Evolutionary conservation across 495 filamentous ascomycete genomes (phyloP).

Genomic region (Aspergillus funiculosus): DNA sequence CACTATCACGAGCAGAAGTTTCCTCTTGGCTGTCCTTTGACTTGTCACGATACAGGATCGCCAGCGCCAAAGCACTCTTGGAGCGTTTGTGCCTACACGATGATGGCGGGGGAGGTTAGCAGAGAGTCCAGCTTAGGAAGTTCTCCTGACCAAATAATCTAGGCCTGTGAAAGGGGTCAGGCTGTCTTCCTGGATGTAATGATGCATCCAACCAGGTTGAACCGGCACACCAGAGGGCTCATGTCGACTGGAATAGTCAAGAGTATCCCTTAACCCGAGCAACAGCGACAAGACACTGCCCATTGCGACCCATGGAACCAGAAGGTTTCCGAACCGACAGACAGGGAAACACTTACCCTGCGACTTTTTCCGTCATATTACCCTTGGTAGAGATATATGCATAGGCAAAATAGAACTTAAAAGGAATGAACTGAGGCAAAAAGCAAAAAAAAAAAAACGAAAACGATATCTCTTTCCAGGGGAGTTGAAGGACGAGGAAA

Average conservation of each 20-base stretch:
- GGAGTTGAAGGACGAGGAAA: slow-evolving; percentile 1
- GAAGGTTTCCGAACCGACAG: neutral
- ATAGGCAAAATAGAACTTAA: neutral
- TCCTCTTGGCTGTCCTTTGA: slow-evolving; percentile 35
- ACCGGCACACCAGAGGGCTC: neutral
- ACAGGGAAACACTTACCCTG: slow-evolving; percentile 21
- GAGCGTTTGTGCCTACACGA: slow-evolving; percentile 49
- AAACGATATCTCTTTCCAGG: no score
- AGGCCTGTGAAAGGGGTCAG: neutral
- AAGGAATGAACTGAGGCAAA: neutral
- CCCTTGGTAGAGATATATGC: slow-evolving; percentile 2
- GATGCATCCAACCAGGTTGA: neutral
- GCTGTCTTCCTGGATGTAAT: neutral
- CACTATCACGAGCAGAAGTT: slow-evolving; percentile 21
- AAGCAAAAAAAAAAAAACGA: neutral
- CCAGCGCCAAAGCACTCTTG: slow-evolving; percentile 46
- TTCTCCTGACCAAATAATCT: neutral
- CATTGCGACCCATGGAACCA: slow-evolving; percentile 13
- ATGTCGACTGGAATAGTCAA: no score
- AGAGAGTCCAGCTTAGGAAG: slow-evolving; percentile 12
- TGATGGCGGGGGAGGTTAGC: slow-evolving; percentile 24
- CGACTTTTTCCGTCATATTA: slow-evolving; percentile 27
- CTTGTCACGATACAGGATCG: slow-evolving; percentile 48
- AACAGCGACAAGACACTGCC: neutral
- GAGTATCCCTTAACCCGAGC: neutral